These are phyloP conservation scores for Corynespora cassiicola DNA, from an alignment of 2,329 filamentous ascomycete genomes.

Conservation along the genomic window DNA sequence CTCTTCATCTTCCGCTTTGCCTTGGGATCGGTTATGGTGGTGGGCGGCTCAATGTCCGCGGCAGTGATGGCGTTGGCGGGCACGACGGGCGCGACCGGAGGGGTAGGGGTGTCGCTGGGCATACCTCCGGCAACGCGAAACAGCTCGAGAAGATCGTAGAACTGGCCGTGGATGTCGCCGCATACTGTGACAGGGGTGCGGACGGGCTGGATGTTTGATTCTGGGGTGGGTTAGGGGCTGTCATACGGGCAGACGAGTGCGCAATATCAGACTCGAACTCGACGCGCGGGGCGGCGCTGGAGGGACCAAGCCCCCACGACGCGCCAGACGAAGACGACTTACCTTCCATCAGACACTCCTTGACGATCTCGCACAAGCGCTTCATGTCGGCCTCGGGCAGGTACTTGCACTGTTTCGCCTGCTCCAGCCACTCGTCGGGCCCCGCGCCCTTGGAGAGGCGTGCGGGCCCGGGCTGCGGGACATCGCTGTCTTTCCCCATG, in stretches of 20 bases:
- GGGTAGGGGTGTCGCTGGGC: slow-evolving; percentile 74
- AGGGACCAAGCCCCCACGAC: too few relatives aligned
- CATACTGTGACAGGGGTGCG: slow-evolving; percentile 95
- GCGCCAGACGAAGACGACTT: slow-evolving; percentile 22
- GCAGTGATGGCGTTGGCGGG: slow-evolving; percentile 77
- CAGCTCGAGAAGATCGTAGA: slow-evolving; percentile 95
- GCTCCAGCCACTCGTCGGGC: slow-evolving; percentile 94
- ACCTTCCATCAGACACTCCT: slow-evolving; percentile 99
- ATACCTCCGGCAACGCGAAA: slow-evolving; percentile 97
- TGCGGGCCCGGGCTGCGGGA: slow-evolving; percentile 91
- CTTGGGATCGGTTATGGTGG: slow-evolving; percentile 86
- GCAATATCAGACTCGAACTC: too few relatives aligned
- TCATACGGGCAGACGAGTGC: too few relatives aligned
- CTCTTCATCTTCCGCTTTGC: slow-evolving; percentile 81
- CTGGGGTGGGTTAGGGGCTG: too few relatives aligned
- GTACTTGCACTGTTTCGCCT: slow-evolving; percentile 97
- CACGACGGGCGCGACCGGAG: slow-evolving; percentile 71
- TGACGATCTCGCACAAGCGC: slow-evolving; percentile 97
- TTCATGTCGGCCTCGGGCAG: slow-evolving; percentile 97
- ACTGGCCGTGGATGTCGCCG: slow-evolving; percentile 98
- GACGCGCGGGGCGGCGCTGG: too few relatives aligned
- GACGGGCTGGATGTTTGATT: slow-evolving; percentile 99
- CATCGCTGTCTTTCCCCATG: slow-evolving; percentile 62
- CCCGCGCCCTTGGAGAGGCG: slow-evolving; percentile 83
- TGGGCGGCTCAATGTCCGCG: slow-evolving; percentile 91